These are phyloP conservation scores for Melaleuca alternifolia DNA, from an alignment of 345 rosid species.

Conservation along the genomic window DNA sequence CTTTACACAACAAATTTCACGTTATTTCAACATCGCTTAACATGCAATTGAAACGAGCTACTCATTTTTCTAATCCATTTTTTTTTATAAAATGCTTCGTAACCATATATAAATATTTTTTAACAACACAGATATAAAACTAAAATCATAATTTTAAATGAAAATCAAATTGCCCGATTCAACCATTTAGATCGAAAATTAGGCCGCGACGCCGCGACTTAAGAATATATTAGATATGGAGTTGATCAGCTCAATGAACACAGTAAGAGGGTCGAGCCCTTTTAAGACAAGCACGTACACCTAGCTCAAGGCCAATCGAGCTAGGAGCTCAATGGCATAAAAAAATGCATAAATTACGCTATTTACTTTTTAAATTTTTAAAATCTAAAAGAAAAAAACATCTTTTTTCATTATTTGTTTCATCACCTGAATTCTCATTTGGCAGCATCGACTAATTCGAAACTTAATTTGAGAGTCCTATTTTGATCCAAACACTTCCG, in stretches of 20 bases:
- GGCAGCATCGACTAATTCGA: too few species aligned
- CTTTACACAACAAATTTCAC: neutral
- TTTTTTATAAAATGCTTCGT: neutral
- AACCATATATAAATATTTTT: neutral
- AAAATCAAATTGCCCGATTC: neutral
- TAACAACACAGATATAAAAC: neutral
- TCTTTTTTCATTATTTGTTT: too few species aligned
- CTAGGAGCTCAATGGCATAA: neutral
- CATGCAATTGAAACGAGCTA: neutral
- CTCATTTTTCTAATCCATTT: neutral
- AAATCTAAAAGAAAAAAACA: too few species aligned
- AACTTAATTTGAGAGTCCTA: too few species aligned
- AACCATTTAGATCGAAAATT: neutral
- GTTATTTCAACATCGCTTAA: neutral
- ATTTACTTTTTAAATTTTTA: too few species aligned
- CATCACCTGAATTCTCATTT: too few species aligned
- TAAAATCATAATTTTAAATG: fast-evolving
- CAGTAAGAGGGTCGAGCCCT: neutral
- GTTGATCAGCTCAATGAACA: neutral
- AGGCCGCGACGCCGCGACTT: neutral
- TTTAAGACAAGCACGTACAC: neutral
- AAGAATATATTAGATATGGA: neutral
- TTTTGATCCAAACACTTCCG: too few species aligned
- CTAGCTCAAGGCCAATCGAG: neutral
- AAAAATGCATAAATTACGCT: too few species aligned